Conservation (phyloP, 352 stramenopile genomes). For the Globisporangium mamillatum region DNA sequence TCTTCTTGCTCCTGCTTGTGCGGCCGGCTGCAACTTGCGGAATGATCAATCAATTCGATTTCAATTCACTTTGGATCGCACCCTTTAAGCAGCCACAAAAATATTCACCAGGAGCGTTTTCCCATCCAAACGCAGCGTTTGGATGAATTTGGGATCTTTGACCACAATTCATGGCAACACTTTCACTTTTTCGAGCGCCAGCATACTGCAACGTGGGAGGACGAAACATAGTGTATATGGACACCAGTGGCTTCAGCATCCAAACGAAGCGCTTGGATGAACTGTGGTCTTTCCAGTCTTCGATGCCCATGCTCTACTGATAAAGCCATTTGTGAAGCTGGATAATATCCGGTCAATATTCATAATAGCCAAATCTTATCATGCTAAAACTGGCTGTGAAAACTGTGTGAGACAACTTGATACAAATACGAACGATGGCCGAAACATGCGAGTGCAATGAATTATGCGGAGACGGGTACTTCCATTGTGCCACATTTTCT, state of each 20-base stretch:
- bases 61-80: not conserved
- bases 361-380: too few relatives aligned
- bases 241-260: not conserved
- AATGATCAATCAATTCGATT: constrained; percentile 1
- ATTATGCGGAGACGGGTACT: not conserved
- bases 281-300: not conserved
- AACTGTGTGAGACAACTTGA: not conserved
- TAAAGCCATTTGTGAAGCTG: not conserved
- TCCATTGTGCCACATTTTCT: not conserved
- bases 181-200: not conserved
- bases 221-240: not conserved
- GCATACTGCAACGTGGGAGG: not conserved
- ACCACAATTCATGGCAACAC: not conserved
- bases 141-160: not conserved
- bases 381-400: too few relatives aligned
- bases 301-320: too few relatives aligned
- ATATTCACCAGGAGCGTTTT: not conserved
- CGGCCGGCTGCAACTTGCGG: not conserved
- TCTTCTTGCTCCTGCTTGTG: not conserved
- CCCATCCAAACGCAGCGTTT: not conserved
- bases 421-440: not conserved
- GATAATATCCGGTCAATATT: too few relatives aligned
- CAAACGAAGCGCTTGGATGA: not conserved
- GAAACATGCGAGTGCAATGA: not conserved
- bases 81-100: not conserved